Evolutionary conservation across 1,284 basidiomycete genomes (phyloP).

Genomic region (Malassezia restricta): DNA sequence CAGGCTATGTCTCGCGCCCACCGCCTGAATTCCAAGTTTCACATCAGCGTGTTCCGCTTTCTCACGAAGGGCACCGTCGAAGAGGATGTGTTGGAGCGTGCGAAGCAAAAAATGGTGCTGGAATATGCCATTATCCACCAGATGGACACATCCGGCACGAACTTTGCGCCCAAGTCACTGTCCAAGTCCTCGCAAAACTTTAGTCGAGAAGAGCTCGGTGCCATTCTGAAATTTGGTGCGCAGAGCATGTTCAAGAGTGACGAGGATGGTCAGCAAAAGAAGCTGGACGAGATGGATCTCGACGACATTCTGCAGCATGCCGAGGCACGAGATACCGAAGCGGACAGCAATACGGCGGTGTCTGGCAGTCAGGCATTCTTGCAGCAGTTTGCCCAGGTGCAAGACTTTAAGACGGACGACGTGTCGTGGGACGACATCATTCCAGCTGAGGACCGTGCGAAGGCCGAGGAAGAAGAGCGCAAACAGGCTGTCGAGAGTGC

Average conservation of each 20-base stretch:
- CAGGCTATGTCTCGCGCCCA: conserved; percentile 95
- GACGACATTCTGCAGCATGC: conserved; percentile 95
- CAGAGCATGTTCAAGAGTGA: conserved; percentile 99
- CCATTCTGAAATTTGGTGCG: conserved; percentile 98
- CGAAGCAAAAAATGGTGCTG: conserved; percentile 98
- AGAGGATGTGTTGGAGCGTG: conserved; percentile 92
- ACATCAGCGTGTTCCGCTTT: conserved; percentile 92
- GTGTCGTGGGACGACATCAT: conserved; percentile 95
- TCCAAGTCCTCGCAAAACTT: conserved; percentile 54
- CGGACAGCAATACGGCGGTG: conserved; percentile 57
- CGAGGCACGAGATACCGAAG: conserved; percentile 89
- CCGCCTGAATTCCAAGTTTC: conserved; percentile 57
- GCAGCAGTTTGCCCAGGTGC: conserved; percentile 84
- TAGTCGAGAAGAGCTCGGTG: conserved; percentile 91
- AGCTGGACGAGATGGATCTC: conserved; percentile 97
- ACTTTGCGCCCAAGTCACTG: conserved; percentile 62
- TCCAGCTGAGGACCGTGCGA: conserved; percentile 77
- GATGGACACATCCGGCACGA: conserved; percentile 96
- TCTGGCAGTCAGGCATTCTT: conserved; percentile 94
- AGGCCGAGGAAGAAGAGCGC: conserved; percentile 54
- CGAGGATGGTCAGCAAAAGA: conserved; percentile 78
- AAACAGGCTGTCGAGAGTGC: conserved; percentile 56
- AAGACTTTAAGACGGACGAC: conserved; percentile 95
- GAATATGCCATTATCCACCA: conserved; percentile 99
- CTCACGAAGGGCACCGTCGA: conserved; percentile 99